phyloP scores from a whole-genome alignment of 768 basidiomycete species.

The Lyophyllum decastes region DNA sequence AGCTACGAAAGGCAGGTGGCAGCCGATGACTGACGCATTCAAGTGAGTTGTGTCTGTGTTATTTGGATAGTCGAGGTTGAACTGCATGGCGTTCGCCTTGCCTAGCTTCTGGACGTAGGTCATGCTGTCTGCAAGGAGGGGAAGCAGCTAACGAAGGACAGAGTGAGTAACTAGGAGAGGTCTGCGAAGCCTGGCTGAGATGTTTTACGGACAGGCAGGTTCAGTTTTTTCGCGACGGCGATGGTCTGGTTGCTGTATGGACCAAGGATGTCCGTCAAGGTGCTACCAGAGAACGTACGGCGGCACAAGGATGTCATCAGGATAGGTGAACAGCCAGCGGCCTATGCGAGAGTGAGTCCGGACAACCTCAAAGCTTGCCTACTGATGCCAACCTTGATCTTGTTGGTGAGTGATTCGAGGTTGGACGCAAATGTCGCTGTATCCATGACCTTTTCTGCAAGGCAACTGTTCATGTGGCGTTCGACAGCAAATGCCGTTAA shows the following conservation, averaged over 20 bases:
- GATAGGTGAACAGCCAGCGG: background rate
- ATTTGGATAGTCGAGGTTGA: background rate
- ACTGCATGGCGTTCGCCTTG: background rate
- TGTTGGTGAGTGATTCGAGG: slow-evolving; percentile 5
- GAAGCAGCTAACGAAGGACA: background rate
- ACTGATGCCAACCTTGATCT: background rate
- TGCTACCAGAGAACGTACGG: background rate
- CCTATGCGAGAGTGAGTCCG: background rate
- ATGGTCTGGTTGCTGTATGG: slow-evolving; percentile 3
- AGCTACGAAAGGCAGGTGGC: too few relatives aligned
- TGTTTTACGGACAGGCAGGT: background rate
- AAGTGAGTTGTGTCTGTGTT: slow-evolving; percentile 1
- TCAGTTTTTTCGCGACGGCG: background rate
- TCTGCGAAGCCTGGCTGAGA: too few relatives aligned
- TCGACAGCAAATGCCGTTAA: background rate
- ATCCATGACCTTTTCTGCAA: slow-evolving; percentile 4
- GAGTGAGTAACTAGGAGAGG: background rate
- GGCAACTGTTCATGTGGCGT: background rate
- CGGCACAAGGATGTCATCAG: background rate
- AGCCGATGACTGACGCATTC: background rate
- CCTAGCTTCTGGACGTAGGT: slow-evolving; percentile 1
- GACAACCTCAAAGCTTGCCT: background rate
- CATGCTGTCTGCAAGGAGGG: background rate
- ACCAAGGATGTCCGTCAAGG: background rate
- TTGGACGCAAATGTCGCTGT: background rate